These are phyloP conservation scores for Sporothrix pseudoabietina DNA, from an alignment of 2,329 filamentous ascomycete species.

Conservation along the genomic window DNA sequence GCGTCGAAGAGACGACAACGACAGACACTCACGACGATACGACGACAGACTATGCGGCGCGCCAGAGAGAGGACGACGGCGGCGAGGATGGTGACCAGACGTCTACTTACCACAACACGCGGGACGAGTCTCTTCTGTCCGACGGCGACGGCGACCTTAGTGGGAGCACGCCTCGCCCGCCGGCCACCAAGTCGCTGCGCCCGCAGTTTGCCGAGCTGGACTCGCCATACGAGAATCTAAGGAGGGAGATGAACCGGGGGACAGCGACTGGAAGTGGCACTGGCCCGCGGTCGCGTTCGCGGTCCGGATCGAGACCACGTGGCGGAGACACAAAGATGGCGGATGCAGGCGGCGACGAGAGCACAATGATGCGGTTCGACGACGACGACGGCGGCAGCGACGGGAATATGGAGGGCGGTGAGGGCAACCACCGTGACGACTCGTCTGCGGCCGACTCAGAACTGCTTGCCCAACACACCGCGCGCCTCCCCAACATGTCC, in stretches of 20 bases:
- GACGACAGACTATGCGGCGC: slow-evolving; percentile 45
- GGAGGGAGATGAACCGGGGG: slow-evolving; percentile 60
- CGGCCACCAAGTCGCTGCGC: slow-evolving; percentile 53
- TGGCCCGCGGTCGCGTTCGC: slow-evolving; percentile 39
- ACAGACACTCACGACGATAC: slow-evolving; percentile 58
- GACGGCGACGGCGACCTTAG: slow-evolving; percentile 60
- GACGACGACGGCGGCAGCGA: slow-evolving; percentile 41
- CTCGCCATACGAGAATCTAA: slow-evolving; percentile 76
- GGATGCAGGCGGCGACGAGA: slow-evolving; percentile 39
- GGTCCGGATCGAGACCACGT: background rate
- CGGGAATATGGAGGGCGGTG: slow-evolving; percentile 40
- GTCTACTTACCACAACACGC: slow-evolving; percentile 41
- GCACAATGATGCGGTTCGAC: slow-evolving; percentile 39
- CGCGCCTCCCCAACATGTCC: slow-evolving; percentile 62
- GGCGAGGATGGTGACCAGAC: slow-evolving; percentile 48
- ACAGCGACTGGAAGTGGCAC: background rate
- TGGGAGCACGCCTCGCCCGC: slow-evolving; percentile 68
- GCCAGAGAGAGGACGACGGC: slow-evolving; percentile 35
- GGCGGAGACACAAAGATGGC: background rate
- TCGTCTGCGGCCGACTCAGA: slow-evolving; percentile 47
- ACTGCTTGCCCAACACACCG: slow-evolving; percentile 55
- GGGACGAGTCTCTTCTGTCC: slow-evolving; percentile 69
- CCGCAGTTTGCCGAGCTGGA: slow-evolving; percentile 65
- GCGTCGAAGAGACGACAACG: slow-evolving; percentile 55
- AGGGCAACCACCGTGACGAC: slow-evolving; percentile 41